A percentile compares a stretch with the other conserved stretches of the same genome.
These are phyloP conservation scores for Yamagishiella unicocca DNA, from an alignment of 139 green algal species.

Conservation along the genomic window DNA sequence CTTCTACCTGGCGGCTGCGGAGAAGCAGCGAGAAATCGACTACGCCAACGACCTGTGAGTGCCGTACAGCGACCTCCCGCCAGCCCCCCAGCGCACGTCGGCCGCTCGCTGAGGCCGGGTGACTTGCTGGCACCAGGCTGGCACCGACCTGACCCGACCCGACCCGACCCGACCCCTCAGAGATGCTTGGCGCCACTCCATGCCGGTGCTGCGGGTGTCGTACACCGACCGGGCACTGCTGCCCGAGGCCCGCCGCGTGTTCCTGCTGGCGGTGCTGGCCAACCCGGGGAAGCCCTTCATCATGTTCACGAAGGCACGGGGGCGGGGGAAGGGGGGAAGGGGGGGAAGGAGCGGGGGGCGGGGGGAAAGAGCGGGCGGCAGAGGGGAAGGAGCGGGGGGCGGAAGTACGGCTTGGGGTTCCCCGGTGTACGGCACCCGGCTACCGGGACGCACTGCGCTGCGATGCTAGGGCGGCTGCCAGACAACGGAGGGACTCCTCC, in stretches of 20 bases:
- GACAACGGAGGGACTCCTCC: no score
- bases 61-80: neutral
- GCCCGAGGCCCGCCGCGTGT: neutral
- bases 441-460: no score
- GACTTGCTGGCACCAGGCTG: neutral
- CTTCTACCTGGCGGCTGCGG: neutral
- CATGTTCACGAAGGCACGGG: no score
- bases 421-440: no score
- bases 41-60: conserved; percentile 15
- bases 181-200: neutral
- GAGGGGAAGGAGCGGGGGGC: no score
- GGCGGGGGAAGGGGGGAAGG: no score
- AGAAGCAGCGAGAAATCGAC: neutral
- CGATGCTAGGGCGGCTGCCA: no score
- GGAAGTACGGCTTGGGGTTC: no score
- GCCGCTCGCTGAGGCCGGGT: no score
- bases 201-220: neutral
- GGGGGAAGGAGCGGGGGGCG: no score
- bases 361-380: no score
- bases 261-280: conserved; percentile 6
- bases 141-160: neutral
- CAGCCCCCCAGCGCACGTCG: neutral
- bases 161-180: neutral
- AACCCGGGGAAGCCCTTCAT: conserved; percentile 16
- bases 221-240: neutral